Percentiles rank a stretch among this genome's conserved stretches.
phyloP scores from a whole-genome alignment of 2,329 filamentous ascomycete species.

The Fusarium gaditjirri region DNA sequence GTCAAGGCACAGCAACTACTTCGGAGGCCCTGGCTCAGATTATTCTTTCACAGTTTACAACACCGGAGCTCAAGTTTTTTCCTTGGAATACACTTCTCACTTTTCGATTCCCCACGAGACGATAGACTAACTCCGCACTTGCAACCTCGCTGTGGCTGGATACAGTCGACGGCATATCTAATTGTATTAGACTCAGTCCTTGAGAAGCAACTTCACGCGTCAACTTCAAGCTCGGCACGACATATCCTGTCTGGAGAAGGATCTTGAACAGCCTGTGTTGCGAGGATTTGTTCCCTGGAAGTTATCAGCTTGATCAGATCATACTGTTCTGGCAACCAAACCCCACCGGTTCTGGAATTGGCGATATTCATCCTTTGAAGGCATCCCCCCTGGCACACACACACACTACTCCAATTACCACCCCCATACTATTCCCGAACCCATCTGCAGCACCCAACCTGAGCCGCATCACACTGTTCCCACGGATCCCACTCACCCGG shows the following conservation, averaged over 20 bases:
- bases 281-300: not conserved
- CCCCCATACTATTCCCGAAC: slow-evolving; percentile 19
- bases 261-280: not conserved
- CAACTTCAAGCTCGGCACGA: not conserved
- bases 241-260: slow-evolving; percentile 1
- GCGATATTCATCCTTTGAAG: slow-evolving; percentile 4
- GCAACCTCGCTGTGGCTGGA: not conserved
- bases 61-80: slow-evolving; percentile 9
- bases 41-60: slow-evolving; percentile 13
- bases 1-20: slow-evolving; percentile 12
- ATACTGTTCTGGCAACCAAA: not conserved
- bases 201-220: not conserved
- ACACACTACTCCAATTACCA: not conserved
- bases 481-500: not conserved
- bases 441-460: slow-evolving; percentile 2
- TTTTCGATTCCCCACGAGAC: slow-evolving; percentile 2
- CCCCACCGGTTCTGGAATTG: slow-evolving; percentile 1
- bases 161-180: not conserved
- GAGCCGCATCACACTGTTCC: slow-evolving; percentile 11
- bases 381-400: slow-evolving; percentile 4
- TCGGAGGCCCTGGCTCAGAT: slow-evolving; percentile 12
- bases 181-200: not conserved
- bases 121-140: slow-evolving; percentile 1
- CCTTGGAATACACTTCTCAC: slow-evolving; percentile 5
- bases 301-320: slow-evolving; percentile 4